Percentiles rank a stretch among this genome's conserved stretches.
Evolutionary conservation across 164 flowering plant genomes (phyloP).

Genomic region (Macadamia integrifolia): DNA sequence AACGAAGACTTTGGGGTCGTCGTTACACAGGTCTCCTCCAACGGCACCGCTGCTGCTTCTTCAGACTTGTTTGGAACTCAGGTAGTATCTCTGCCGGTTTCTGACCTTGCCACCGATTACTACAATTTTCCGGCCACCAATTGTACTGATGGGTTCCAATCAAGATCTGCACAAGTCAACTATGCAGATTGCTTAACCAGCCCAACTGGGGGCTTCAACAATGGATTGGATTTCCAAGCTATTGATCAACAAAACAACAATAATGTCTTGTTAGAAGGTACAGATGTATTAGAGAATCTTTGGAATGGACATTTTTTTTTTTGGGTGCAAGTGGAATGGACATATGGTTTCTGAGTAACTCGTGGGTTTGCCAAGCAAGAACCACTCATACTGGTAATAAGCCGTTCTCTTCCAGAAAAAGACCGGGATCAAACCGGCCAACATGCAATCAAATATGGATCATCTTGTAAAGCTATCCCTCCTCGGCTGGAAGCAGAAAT

Average conservation of each 20-base stretch:
- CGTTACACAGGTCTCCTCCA: too few species aligned
- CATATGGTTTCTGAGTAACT: constrained; percentile 63
- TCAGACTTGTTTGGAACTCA: constrained; percentile 1
- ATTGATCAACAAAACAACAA: constrained; percentile 5
- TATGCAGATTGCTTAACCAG: constrained; percentile 33
- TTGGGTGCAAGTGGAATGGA: constrained; percentile 13
- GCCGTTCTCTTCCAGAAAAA: constrained; percentile 89
- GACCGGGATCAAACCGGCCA: constrained; percentile 95
- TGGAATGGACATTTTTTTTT: constrained; percentile 45
- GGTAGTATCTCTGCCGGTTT: constrained; percentile 30
- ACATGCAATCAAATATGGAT: constrained; percentile 92
- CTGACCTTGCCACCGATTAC: constrained; percentile 39
- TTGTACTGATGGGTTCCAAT: constrained; percentile 25
- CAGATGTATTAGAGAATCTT: constrained; percentile 35
- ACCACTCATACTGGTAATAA: constrained; percentile 85
- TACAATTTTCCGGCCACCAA: constrained; percentile 21
- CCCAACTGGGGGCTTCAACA: constrained; percentile 16
- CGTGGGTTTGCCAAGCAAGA: constrained; percentile 56
- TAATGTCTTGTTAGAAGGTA: constrained; percentile 27
- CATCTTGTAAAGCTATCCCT: constrained; percentile 94
- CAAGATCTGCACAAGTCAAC: constrained; percentile 12
- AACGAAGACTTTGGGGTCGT: too few species aligned
- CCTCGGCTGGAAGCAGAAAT: constrained; percentile 87
- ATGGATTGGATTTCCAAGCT: background rate
- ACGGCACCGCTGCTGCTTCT: too few species aligned